Percentiles rank a stretch among this genome's conserved stretches.
phyloP scores from a whole-genome alignment of 495 filamentous ascomycete genomes.

The Aspergillus asperescens region DNA sequence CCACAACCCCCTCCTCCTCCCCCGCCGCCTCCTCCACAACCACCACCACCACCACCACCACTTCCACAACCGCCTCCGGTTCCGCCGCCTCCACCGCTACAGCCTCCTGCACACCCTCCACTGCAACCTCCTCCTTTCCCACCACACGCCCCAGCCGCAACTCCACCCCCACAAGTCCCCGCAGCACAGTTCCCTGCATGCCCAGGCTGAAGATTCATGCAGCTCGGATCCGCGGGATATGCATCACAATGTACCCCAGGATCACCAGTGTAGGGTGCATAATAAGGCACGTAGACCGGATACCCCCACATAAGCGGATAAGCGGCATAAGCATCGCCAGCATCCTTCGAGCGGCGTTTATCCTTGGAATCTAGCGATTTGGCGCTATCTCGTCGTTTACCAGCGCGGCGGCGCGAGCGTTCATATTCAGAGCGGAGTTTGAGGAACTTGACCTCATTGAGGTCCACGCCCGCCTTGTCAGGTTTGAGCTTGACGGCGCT shows the following conservation, averaged over 20 bases:
- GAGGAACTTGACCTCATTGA: constrained; percentile 21
- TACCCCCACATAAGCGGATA: constrained; percentile 41
- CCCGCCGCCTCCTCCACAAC: constrained; percentile 20
- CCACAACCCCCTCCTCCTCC: neutral
- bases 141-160: constrained; percentile 50
- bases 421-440: constrained; percentile 58
- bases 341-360: neutral
- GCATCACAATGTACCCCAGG: constrained; percentile 36
- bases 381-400: constrained; percentile 52
- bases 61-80: constrained; percentile 21
- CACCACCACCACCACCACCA: constrained; percentile 19
- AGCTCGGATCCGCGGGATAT: constrained; percentile 43
- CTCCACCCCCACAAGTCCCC: constrained; percentile 48
- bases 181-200: constrained; percentile 43
- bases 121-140: constrained; percentile 35
- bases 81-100: constrained; percentile 31
- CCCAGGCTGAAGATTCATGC: constrained; percentile 37
- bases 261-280: constrained; percentile 48
- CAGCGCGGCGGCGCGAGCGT: constrained; percentile 55
- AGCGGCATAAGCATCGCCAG: neutral
- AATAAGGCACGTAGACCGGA: constrained; percentile 49
- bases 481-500: constrained; percentile 42
- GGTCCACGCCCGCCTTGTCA: neutral
- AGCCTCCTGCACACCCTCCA: constrained; percentile 28
- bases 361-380: constrained; percentile 13